Evolutionary conservation across 2,329 filamentous ascomycete species (phyloP).

Genomic region (Colletotrichum godetiae): DNA sequence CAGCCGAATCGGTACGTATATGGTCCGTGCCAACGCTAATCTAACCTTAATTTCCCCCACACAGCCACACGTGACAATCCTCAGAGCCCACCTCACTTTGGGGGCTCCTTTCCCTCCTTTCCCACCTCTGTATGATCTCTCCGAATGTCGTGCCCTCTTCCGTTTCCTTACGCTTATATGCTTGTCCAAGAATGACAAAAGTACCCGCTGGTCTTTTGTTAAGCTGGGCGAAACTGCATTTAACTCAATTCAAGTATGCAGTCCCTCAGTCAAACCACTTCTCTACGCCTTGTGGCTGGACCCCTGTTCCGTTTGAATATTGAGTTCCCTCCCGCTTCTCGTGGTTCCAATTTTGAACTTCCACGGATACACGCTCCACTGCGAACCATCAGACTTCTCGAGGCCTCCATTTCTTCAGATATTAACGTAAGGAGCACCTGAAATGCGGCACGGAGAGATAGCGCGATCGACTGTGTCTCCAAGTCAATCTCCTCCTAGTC

Average conservation of each 20-base stretch:
- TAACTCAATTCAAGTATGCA: neutral
- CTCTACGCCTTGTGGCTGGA: neutral
- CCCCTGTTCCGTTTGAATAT: neutral
- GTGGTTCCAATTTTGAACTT: neutral
- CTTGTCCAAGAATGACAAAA: constrained; percentile 4
- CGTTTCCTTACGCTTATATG: too few relatives aligned
- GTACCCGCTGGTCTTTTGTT: constrained; percentile 5
- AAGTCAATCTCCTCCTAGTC: too few relatives aligned
- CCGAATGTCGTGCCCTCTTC: neutral
- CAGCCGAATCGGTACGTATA: too few relatives aligned
- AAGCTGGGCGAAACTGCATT: constrained; percentile 14
- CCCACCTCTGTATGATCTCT: neutral
- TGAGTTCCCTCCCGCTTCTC: neutral
- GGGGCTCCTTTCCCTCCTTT: neutral
- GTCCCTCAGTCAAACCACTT: neutral
- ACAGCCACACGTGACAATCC: constrained; percentile 9
- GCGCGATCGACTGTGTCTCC: too few relatives aligned
- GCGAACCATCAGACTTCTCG: neutral
- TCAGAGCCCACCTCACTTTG: neutral
- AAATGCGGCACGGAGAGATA: neutral
- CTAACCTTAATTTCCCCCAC: constrained; percentile 25
- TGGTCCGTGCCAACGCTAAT: constrained; percentile 20
- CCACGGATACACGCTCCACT: neutral
- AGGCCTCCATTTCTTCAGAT: neutral
- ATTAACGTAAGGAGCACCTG: neutral